Percentiles rank a stretch among this genome's conserved stretches.
Conservation (phyloP, 2,329 filamentous ascomycete genomes). For the Diaporthe velutina region DNA sequence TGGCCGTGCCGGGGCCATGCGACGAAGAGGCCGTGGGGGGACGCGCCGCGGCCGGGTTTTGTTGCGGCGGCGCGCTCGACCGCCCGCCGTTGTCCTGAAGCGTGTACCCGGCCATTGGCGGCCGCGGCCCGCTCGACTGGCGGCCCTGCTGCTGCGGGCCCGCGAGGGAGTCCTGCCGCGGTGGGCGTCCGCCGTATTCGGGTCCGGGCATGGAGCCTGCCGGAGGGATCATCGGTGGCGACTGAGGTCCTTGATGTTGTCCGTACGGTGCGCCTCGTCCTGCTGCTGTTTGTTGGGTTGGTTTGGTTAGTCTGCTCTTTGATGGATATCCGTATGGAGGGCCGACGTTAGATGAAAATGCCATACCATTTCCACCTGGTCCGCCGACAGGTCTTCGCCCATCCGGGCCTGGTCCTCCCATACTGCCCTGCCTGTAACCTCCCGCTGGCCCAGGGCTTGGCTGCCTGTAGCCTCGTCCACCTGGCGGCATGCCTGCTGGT, state of each 20-base stretch:
- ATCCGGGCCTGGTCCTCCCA: conserved; percentile 34
- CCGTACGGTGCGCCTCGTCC: conserved; percentile 41
- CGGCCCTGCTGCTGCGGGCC: conserved; percentile 16
- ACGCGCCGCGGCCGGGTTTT: conserved; percentile 38
- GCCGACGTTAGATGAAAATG: conserved; percentile 25
- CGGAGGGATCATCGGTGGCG: conserved; percentile 43
- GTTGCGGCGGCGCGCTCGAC: conserved; percentile 52
- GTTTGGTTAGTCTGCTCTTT: conserved; percentile 55
- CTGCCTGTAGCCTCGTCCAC: conserved; percentile 54
- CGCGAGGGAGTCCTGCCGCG: conserved; percentile 31
- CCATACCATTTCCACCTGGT: conserved; percentile 39
- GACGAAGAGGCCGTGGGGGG: conserved; percentile 39
- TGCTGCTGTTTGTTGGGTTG: conserved; percentile 46
- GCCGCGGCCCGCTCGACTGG: conserved; percentile 34
- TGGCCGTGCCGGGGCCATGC: conserved; percentile 31
- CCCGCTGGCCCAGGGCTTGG: conserved; percentile 52
- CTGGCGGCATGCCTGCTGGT: conserved; percentile 47
- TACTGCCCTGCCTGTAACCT: conserved; percentile 40
- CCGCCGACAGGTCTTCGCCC: conserved; percentile 32
- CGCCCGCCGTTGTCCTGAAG: conserved; percentile 45
- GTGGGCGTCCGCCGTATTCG: conserved; percentile 38
- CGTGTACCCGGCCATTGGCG: conserved; percentile 18
- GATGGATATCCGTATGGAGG: conserved; percentile 50
- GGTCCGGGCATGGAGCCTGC: conserved; percentile 41
- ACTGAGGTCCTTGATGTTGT: conserved; percentile 24